These are phyloP conservation scores for Xerocomus cyaneibrunnescens DNA, from an alignment of 1,284 basidiomycete species.

Conservation along the genomic window DNA sequence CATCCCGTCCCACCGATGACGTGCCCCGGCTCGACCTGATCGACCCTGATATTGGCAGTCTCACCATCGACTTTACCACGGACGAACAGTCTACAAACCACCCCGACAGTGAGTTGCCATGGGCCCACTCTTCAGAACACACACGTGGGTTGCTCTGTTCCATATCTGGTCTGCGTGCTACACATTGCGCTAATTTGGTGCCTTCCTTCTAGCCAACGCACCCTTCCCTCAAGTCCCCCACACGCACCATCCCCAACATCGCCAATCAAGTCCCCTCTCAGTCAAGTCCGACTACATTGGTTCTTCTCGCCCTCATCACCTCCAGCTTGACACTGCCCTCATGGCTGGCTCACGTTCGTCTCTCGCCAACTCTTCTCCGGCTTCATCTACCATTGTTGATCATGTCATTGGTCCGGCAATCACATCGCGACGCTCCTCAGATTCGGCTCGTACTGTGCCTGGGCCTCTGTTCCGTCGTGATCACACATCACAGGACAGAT, in stretches of 20 bases:
- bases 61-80: constrained; percentile 57
- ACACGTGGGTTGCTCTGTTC: constrained; percentile 32
- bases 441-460: constrained; percentile 52
- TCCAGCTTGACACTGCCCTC: constrained; percentile 49
- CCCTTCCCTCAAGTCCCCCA: constrained; percentile 26
- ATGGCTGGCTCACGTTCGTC: constrained; percentile 38
- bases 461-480: constrained; percentile 50
- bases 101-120: constrained; percentile 61
- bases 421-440: constrained; percentile 50
- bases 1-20: constrained; percentile 16
- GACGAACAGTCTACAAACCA: constrained; percentile 41
- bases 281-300: constrained; percentile 28
- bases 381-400: constrained; percentile 52
- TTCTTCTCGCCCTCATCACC: constrained; percentile 42
- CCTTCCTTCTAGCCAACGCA: constrained; percentile 26
- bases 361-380: constrained; percentile 50
- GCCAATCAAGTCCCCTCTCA: constrained; percentile 38
- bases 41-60: constrained; percentile 48
- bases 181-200: constrained; percentile 33
- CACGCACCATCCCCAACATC: constrained; percentile 30
- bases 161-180: constrained; percentile 28
- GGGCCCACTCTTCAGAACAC: constrained; percentile 46
- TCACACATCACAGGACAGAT: constrained; percentile 60
- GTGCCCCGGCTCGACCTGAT: constrained; percentile 51
- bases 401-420: constrained; percentile 34